A percentile compares a stretch with the other conserved stretches of the same genome.
These are phyloP conservation scores for Mimosa bimucronata DNA, from an alignment of 306 rosid genomes.

Conservation along the genomic window DNA sequence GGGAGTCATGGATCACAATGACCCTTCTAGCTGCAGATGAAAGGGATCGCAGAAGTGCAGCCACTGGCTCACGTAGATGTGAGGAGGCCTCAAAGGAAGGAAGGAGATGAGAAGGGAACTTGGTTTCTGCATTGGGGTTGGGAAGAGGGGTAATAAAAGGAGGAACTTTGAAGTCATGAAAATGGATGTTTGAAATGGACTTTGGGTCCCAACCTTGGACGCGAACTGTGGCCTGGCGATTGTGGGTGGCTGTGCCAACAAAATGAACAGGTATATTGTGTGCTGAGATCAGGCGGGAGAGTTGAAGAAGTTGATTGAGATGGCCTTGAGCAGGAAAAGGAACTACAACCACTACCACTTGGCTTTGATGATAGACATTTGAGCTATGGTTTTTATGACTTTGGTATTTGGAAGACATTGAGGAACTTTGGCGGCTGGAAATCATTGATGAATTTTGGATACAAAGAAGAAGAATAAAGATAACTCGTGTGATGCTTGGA, in stretches of 20 bases:
- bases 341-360: conserved; percentile 54
- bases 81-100: conserved; percentile 53
- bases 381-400: conserved; percentile 14
- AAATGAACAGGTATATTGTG: conserved; percentile 59
- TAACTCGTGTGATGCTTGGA: neutral
- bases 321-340: conserved; percentile 76
- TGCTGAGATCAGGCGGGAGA: conserved; percentile 50
- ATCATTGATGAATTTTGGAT: neutral
- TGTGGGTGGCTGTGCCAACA: conserved; percentile 52
- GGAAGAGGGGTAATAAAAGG: conserved; percentile 54
- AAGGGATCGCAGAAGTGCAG: conserved; percentile 42
- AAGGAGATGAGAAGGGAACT: conserved; percentile 63
- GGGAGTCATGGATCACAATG: conserved; percentile 59
- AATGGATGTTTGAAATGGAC: conserved; percentile 46
- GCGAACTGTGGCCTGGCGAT: conserved; percentile 56
- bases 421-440: neutral
- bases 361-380: conserved; percentile 16
- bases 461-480: neutral
- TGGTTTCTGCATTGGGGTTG: conserved; percentile 43
- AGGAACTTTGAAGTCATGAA: conserved; percentile 54
- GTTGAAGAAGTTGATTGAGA: conserved; percentile 77
- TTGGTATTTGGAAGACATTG: conserved; percentile 38
- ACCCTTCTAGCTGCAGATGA: conserved; percentile 44
- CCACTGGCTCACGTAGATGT: conserved; percentile 49
- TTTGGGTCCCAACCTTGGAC: conserved; percentile 53